A percentile compares a stretch with the other conserved stretches of the same genome.
phyloP scores from a whole-genome alignment of 306 rosid genomes.

The Trifolium dubium region DNA sequence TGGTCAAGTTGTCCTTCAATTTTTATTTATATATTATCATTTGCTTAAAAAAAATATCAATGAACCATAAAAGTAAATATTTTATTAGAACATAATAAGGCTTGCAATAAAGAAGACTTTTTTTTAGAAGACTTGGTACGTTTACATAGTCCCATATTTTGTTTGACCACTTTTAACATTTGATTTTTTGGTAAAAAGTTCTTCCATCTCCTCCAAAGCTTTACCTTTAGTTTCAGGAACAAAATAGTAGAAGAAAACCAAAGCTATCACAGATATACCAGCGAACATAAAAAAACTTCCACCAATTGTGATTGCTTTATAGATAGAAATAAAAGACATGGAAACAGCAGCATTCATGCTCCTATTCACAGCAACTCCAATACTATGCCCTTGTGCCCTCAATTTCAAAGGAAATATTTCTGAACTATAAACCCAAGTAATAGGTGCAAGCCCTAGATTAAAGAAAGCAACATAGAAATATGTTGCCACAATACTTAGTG shows the following conservation, averaged over 20 bases:
- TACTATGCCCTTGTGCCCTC: slow-evolving; percentile 73
- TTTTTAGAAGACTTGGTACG: too few species aligned
- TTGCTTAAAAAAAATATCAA: too few species aligned
- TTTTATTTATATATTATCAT: too few species aligned
- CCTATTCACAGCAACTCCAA: slow-evolving; percentile 85
- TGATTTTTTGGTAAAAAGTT: slow-evolving; percentile 49
- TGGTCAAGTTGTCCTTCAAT: too few species aligned
- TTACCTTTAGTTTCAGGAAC: slow-evolving; percentile 85
- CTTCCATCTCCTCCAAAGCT: slow-evolving; percentile 80
- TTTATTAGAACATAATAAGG: too few species aligned
- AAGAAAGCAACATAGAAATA: slow-evolving; percentile 67
- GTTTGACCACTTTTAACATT: not conserved
- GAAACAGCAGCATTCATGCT: slow-evolving; percentile 67
- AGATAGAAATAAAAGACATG: slow-evolving; percentile 66
- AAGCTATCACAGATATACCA: slow-evolving; percentile 61
- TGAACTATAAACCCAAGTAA: slow-evolving; percentile 77
- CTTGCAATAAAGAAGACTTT: too few species aligned
- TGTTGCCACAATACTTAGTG: slow-evolving; percentile 55
- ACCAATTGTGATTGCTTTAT: slow-evolving; percentile 74
- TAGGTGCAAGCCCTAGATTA: slow-evolving; percentile 74
- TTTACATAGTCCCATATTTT: not conserved
- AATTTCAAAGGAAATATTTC: slow-evolving; percentile 81
- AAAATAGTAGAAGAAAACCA: slow-evolving; percentile 65
- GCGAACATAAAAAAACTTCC: slow-evolving; percentile 80
- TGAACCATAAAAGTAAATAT: too few species aligned